Percentiles rank a stretch among this genome's conserved stretches.
These are phyloP conservation scores for Malus hybrid DNA, from an alignment of 331 rosid species.

Conservation along the genomic window DNA sequence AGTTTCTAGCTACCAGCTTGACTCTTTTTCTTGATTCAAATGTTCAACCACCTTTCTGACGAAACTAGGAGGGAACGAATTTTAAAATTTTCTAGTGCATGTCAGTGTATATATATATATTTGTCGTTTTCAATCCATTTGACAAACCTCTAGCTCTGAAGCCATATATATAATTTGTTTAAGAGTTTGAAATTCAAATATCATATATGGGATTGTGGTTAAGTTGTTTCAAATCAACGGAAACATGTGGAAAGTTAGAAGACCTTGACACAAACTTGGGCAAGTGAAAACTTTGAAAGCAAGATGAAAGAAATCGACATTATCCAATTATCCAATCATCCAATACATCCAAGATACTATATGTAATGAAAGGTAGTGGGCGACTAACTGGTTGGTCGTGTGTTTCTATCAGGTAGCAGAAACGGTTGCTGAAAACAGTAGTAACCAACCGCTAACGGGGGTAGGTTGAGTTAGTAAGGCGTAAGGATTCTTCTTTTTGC, in stretches of 20 bases:
- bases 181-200: neutral
- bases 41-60: neutral
- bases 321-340: neutral
- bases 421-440: conserved; percentile 43
- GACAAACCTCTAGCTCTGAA: too few species aligned
- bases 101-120: too few species aligned
- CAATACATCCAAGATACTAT: neutral
- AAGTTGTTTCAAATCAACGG: neutral
- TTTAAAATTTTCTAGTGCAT: neutral
- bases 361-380: conserved; percentile 8
- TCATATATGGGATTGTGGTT: neutral
- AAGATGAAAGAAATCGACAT: neutral
- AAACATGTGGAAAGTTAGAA: neutral
- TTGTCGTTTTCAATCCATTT: too few species aligned
- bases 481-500: too few species aligned
- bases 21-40: too few species aligned
- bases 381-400: conserved; percentile 8
- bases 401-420: conserved; percentile 37
- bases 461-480: too few species aligned
- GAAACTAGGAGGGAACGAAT: neutral
- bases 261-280: neutral
- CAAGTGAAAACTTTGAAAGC: neutral
- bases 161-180: too few species aligned
- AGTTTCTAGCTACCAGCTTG: too few species aligned
- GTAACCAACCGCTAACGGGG: conserved; percentile 7